Evolutionary conservation across 148 eudicot genomes (phyloP).

Genomic region (Pouteria glomerata): DNA sequence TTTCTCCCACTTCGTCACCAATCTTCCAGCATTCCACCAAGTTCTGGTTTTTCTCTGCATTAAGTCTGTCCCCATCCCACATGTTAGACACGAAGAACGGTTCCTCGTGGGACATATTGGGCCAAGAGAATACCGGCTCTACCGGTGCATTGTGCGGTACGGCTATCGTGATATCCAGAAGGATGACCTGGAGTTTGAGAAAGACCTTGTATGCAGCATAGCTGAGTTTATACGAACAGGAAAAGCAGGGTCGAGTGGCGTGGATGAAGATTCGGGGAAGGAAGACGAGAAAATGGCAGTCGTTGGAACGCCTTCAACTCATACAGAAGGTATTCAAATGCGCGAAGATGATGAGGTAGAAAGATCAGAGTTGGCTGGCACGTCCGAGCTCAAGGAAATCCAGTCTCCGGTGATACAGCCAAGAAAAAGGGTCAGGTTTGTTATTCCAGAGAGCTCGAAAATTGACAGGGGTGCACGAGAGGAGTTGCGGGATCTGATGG

Average conservation of each 20-base stretch:
- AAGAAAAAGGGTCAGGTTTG: constrained; percentile 66
- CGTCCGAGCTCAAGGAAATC: constrained; percentile 46
- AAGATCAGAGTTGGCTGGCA: constrained; percentile 17
- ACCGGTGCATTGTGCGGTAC: constrained; percentile 74
- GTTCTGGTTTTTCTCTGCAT: constrained; percentile 79
- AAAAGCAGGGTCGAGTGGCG: constrained; percentile 16
- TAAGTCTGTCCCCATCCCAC: constrained; percentile 79
- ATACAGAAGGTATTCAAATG: constrained; percentile 42
- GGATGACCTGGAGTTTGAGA: constrained; percentile 80
- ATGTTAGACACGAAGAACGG: constrained; percentile 69
- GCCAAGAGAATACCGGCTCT: constrained; percentile 60
- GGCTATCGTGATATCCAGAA: constrained; percentile 86
- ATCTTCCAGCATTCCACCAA: constrained; percentile 96
- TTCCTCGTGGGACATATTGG: constrained; percentile 83
- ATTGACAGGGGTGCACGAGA: constrained; percentile 43
- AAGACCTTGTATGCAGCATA: constrained; percentile 69
- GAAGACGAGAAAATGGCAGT: constrained; percentile 61
- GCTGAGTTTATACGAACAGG: constrained; percentile 76
- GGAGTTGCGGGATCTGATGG: constrained; percentile 77
- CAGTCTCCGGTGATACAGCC: constrained; percentile 26
- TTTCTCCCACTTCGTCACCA: constrained; percentile 93
- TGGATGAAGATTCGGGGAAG: constrained; percentile 16
- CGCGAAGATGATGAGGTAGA: constrained; percentile 28
- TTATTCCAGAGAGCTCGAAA: constrained; percentile 65
- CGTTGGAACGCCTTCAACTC: constrained; percentile 69